These are phyloP conservation scores for Candida golubevii DNA, from an alignment of 805 yeast genomes.

Conservation along the genomic window DNA sequence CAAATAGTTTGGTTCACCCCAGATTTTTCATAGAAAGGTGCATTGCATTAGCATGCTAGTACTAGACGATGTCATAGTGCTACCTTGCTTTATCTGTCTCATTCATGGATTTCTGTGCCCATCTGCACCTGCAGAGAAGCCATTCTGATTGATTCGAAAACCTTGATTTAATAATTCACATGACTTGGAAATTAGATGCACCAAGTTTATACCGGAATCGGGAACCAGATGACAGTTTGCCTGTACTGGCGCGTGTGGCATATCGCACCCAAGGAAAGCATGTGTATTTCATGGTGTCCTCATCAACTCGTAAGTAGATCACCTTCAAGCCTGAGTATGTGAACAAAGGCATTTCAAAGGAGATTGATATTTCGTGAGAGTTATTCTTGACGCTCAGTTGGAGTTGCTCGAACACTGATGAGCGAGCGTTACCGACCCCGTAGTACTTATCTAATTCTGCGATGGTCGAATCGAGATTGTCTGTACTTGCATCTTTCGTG, in stretches of 20 bases:
- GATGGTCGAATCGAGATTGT: conserved; percentile 5
- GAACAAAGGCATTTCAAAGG: conserved; percentile 41
- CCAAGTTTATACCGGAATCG: conserved; percentile 16
- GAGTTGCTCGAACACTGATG: conserved; percentile 22
- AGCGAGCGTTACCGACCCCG: conserved; percentile 35
- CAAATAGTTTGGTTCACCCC: no score
- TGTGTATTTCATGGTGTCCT: conserved; percentile 55
- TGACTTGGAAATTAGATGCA: conserved; percentile 2
- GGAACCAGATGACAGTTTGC: not conserved
- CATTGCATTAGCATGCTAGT: no score
- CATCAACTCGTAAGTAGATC: conserved; percentile 63
- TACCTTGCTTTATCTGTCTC: no score
- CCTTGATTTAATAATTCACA: not conserved
- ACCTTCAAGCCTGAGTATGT: conserved; percentile 65
- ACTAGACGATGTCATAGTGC: no score
- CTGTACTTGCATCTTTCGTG: not conserved
- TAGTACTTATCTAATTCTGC: conserved; percentile 23
- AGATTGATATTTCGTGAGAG: conserved; percentile 18
- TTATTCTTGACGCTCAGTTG: conserved; percentile 14
- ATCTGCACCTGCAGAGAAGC: no score
- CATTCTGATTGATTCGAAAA: no score
- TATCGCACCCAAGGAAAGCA: conserved; percentile 81
- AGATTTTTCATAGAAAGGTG: no score
- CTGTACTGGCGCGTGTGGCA: conserved; percentile 22
- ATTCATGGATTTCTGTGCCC: no score